Base-by-base conservation (phyloP, 306 rosid genomes). In the Rosa persica region DNA sequence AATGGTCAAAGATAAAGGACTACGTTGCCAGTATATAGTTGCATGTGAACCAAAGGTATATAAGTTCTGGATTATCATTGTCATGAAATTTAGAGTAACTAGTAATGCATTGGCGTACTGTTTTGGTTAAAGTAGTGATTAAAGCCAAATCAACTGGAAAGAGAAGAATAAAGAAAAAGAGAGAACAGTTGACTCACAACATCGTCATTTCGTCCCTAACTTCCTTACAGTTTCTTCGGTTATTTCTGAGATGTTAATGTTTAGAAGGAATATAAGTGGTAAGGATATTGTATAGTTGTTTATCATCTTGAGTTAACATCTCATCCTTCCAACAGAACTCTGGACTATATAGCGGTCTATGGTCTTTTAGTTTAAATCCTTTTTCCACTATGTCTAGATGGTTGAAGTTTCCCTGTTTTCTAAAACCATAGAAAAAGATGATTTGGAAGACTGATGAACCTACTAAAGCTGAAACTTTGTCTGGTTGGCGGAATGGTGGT, bases 1-100 rank as follows among this genome's bases (percentile, higher is more conserved):
- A 73, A 94, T 92, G 97, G 97, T 94, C 86, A 94, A 90, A 85
- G 98, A 94, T 84, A 94, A 94, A 86, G 98, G 98, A 80, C 89
- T 95, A 72, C 93, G 93, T 77, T 95, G 98, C 76, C 97, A 92
- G 82, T 95, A 92, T 83, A 83, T 95, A 69, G 97, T 95, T 82
- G 98, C 98, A 78, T 92, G 97, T 85, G 98, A 95, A 88, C 98
- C 98, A 67, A 85, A 88, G 95, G 98, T 95, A 74, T 23, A 39
- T 58, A 34, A 5, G 34, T 47, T 42, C 60, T 60, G 23, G 55
- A 74, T 58, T 4, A 42, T 55, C 9, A 39, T 42, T 6, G 16
- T 58, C 15, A 4, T 6, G 55, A 74, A 74, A 58, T 16, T 74
- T 48, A 58, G 40, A 58, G 78, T 17, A 55, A 74, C 17, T 23